Evolutionary conservation across 1,284 basidiomycete species (phyloP).

Genomic region (Paramarasmius palmivorus): DNA sequence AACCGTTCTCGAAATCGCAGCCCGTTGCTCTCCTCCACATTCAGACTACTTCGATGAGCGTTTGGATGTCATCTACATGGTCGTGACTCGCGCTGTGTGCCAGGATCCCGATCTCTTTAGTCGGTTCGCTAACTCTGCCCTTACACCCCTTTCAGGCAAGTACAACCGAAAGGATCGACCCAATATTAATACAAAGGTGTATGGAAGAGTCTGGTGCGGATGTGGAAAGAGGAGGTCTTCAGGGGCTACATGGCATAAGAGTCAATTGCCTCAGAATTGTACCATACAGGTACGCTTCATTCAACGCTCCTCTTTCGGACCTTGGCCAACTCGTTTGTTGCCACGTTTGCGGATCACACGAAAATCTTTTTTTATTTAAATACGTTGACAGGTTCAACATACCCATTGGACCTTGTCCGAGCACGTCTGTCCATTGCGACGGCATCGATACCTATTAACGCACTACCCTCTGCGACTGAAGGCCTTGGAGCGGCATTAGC

Average conservation of each 20-base stretch:
- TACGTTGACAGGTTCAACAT: constrained; percentile 89
- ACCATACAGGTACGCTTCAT: constrained; percentile 57
- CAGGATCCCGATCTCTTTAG: no score
- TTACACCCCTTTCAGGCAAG: constrained; percentile 56
- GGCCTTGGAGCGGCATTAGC: background rate
- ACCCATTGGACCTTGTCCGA: constrained; percentile 91
- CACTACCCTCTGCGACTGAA: constrained; percentile 14
- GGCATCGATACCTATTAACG: constrained; percentile 56
- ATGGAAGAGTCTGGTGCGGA: constrained; percentile 78
- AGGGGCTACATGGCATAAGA: constrained; percentile 90
- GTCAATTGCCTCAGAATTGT: constrained; percentile 92
- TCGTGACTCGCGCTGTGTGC: no score
- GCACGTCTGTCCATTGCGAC: constrained; percentile 93
- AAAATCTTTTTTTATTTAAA: no score
- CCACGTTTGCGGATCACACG: no score
- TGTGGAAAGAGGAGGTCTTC: constrained; percentile 94
- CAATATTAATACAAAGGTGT: constrained; percentile 87
- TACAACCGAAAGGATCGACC: constrained; percentile 62
- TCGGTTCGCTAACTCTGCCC: constrained; percentile 5
- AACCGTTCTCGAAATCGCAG: no score
- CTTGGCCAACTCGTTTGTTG: no score
- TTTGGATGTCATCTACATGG: no score
- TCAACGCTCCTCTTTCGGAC: background rate
- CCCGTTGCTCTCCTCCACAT: no score
- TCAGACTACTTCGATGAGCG: no score